Conservation (phyloP, 2,329 filamentous ascomycete genomes). For the Mycosphaerelloides madeirae region DNA sequence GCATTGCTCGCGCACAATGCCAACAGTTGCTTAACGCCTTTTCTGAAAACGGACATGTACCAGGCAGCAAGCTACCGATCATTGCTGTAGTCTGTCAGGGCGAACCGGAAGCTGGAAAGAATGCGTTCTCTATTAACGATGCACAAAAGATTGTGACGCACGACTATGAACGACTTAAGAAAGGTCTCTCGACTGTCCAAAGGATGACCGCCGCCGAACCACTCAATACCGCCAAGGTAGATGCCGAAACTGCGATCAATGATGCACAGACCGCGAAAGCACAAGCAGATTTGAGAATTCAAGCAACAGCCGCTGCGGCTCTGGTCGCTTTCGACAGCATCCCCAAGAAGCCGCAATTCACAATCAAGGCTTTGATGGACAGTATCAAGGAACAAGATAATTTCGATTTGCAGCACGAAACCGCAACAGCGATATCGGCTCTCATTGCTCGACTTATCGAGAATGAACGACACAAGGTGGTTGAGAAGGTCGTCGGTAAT, state of each 20-base stretch:
- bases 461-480: conserved; percentile 73
- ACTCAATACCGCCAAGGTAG: conserved; percentile 69
- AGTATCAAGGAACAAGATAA: conserved; percentile 96
- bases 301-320: conserved; percentile 79
- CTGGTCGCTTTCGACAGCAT: conserved; percentile 81
- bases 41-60: conserved; percentile 80
- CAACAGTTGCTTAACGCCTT: conserved; percentile 87
- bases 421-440: conserved; percentile 75
- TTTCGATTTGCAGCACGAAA: conserved; percentile 77
- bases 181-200: conserved; percentile 80
- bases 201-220: conserved; percentile 77
- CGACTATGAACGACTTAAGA: conserved; percentile 85
- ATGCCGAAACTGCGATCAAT: conserved; percentile 66
- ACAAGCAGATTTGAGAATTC: conserved; percentile 77
- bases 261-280: conserved; percentile 77
- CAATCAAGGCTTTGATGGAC: conserved; percentile 98
- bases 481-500: conserved; percentile 94
- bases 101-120: conserved; percentile 83
- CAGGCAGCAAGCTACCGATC: conserved; percentile 67
- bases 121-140: conserved; percentile 80
- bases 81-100: conserved; percentile 92
- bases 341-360: conserved; percentile 85
- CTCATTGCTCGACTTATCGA: conserved; percentile 83
- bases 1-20: conserved; percentile 85
- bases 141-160: conserved; percentile 81